Evolutionary conservation across 2,329 filamentous ascomycete genomes (phyloP).

Genomic region (Coniochaeta sp.): DNA sequence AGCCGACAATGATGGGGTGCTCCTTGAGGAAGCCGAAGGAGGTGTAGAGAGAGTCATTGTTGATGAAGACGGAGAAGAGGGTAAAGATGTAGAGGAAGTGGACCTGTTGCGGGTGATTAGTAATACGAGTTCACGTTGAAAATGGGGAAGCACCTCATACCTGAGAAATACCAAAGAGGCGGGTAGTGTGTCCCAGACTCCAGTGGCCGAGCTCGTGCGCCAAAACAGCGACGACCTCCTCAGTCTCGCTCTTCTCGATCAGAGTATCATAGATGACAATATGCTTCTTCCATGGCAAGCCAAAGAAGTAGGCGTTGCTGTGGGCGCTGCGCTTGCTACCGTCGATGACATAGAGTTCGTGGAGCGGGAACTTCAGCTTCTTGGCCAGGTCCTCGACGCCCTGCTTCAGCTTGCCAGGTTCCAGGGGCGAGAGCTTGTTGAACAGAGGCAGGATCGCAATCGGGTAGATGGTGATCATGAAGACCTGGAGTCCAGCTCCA

Average conservation of each 20-base stretch:
- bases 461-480: conserved; percentile 94
- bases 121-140: no score
- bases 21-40: conserved; percentile 82
- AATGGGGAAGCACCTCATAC: conserved; percentile 40
- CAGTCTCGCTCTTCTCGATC: conserved; percentile 85
- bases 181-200: conserved; percentile 91
- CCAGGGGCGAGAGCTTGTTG: conserved; percentile 93
- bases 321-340: conserved; percentile 82
- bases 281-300: conserved; percentile 98
- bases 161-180: conserved; percentile 79
- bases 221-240: conserved; percentile 91
- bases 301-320: conserved; percentile 93
- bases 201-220: conserved; percentile 97
- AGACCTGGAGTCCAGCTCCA: conserved; percentile 79
- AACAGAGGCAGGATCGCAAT: conserved; percentile 91
- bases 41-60: conserved; percentile 84
- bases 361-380: conserved; percentile 82
- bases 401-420: conserved; percentile 80
- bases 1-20: conserved; percentile 90
- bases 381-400: conserved; percentile 78
- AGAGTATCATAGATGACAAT: conserved; percentile 99
- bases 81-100: conserved; percentile 97
- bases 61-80: conserved; percentile 94
- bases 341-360: conserved; percentile 91
- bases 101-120: conserved; percentile 44